Percentiles rank a stretch among this genome's conserved stretches.
phyloP scores from a whole-genome alignment of 2,329 filamentous ascomycete genomes.

The Neofusicoccum cordaticola region DNA sequence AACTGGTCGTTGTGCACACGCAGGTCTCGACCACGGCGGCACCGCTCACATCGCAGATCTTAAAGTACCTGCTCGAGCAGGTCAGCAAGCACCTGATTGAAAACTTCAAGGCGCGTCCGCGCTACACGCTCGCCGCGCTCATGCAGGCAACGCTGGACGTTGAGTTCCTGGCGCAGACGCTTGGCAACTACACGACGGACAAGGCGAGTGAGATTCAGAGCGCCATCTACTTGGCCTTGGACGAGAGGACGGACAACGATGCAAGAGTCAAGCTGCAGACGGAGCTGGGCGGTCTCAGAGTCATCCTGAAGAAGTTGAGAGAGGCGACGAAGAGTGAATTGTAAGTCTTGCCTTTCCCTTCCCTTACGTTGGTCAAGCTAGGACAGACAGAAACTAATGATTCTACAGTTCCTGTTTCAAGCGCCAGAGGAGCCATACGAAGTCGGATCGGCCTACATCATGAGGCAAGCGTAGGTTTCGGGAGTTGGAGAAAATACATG shows the following conservation, averaged over 20 bases:
- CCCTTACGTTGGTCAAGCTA: background rate
- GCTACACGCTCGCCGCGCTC: slow-evolving; percentile 74
- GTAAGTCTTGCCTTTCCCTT: slow-evolving; percentile 15
- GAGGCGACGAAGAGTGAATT: slow-evolving; percentile 39
- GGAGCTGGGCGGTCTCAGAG: slow-evolving; percentile 86
- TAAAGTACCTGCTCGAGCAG: slow-evolving; percentile 83
- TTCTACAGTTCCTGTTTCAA: slow-evolving; percentile 16
- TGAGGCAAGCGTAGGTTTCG: background rate
- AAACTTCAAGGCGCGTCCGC: slow-evolving; percentile 64
- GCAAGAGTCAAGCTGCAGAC: slow-evolving; percentile 76
- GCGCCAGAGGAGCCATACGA: slow-evolving; percentile 10
- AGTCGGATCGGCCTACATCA: slow-evolving; percentile 7
- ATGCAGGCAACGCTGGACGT: slow-evolving; percentile 98
- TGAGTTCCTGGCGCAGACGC: slow-evolving; percentile 92
- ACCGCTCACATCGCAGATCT: slow-evolving; percentile 73
- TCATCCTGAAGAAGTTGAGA: slow-evolving; percentile 67
- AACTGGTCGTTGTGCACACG: slow-evolving; percentile 85
- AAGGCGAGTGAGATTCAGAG: slow-evolving; percentile 77
- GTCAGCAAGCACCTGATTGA: slow-evolving; percentile 76
- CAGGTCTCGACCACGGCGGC: slow-evolving; percentile 61
- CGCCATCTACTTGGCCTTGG: slow-evolving; percentile 87
- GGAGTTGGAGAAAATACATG: background rate
- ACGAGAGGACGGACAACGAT: slow-evolving; percentile 83
- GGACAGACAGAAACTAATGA: background rate
- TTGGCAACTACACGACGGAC: slow-evolving; percentile 85